Evolutionary conservation across 1,139 yeast genomes (phyloP).

Genomic region (Magnusiomyces fungicola): DNA sequence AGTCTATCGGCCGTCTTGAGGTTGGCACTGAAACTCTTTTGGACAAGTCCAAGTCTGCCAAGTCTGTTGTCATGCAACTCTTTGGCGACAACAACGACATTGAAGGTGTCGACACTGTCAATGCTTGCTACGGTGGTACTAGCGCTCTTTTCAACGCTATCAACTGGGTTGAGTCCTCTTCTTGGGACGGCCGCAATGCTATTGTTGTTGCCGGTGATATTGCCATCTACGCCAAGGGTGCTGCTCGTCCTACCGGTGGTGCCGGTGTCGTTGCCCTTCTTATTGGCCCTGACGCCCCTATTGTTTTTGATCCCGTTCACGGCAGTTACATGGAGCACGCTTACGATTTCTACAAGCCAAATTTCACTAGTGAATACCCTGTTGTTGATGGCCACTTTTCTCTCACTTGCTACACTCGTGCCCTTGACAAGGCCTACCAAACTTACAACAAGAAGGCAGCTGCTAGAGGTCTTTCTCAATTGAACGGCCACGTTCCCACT

Average conservation of each 20-base stretch:
- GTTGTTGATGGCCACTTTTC: slow-evolving; percentile 97
- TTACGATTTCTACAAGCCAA: slow-evolving; percentile 97
- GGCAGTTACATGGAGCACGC: slow-evolving; percentile 95
- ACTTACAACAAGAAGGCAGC: slow-evolving; percentile 75
- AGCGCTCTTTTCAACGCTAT: slow-evolving; percentile 87
- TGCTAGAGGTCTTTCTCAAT: slow-evolving; percentile 39
- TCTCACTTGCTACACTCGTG: slow-evolving; percentile 86
- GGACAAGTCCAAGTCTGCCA: slow-evolving; percentile 96
- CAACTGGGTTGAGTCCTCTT: slow-evolving; percentile 93
- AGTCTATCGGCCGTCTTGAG: slow-evolving; percentile 85
- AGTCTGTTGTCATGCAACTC: slow-evolving; percentile 91
- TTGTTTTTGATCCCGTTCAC: slow-evolving; percentile 80
- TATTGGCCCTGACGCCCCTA: slow-evolving; percentile 97
- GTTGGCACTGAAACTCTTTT: slow-evolving; percentile 97
- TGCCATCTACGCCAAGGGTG: slow-evolving; percentile 94
- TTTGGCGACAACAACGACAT: slow-evolving; percentile 83
- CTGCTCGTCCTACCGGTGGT: slow-evolving; percentile 99
- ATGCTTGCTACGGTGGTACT: slow-evolving; percentile 99
- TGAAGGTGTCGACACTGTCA: slow-evolving; percentile 94
- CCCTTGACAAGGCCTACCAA: slow-evolving; percentile 80
- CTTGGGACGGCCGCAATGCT: slow-evolving; percentile 99
- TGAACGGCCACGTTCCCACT: slow-evolving; percentile 27
- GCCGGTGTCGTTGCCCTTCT: slow-evolving; percentile 94
- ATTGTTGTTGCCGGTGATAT: slow-evolving; percentile 96
- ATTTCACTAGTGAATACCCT: slow-evolving; percentile 94